Base-by-base conservation (phyloP, 179 eudicot genomes). In the Beta lomatogona region DNA sequence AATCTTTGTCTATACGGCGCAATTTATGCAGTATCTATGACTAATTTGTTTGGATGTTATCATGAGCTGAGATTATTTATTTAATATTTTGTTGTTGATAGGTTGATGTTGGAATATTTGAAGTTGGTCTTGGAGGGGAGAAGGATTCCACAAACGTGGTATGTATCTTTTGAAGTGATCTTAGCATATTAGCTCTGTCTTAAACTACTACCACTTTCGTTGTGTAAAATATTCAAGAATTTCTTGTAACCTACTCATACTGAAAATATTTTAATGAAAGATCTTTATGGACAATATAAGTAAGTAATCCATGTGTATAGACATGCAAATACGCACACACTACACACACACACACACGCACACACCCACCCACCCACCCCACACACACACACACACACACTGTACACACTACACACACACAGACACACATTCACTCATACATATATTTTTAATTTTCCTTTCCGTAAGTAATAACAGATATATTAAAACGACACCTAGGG, bases 111-210 rank as follows among this genome's bases (percentile, higher is more conserved):
- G 97, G 94, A 74, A 92, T 94, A 71, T 82, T 92, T 81, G 98
- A 94, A 88, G 98, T 92, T 86, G 98, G 98, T 78, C 89, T 94
- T 74, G 98, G 98, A 74, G 98, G 98, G 79, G 83, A 66, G 75
- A 79, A 72, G 12, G 98, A 94, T 89, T 94, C 98, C 52, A 94
- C 98, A 72, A 94, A 94, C 88, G 97, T 94, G 94, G 98, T 94
- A 88, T 83, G 86, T 61, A 75, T 81, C 44, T 31, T 77, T 73
- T 15, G 12, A 14, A 25, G 60, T 48, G 65, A 66, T 60, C 61
- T 31, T 10, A 46, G 22, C 50, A 41, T 75, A 54, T 53, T 15
- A 31, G 44, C 73, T 73, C 14, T 65, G 19, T 65, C 31, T n/a
- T 31, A 10, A 13, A 44, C 57, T 9, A 55, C 48, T 9, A 55